Base-by-base conservation (phyloP, 2,329 filamentous ascomycete genomes). In the Colletotrichum sp. region DNA sequence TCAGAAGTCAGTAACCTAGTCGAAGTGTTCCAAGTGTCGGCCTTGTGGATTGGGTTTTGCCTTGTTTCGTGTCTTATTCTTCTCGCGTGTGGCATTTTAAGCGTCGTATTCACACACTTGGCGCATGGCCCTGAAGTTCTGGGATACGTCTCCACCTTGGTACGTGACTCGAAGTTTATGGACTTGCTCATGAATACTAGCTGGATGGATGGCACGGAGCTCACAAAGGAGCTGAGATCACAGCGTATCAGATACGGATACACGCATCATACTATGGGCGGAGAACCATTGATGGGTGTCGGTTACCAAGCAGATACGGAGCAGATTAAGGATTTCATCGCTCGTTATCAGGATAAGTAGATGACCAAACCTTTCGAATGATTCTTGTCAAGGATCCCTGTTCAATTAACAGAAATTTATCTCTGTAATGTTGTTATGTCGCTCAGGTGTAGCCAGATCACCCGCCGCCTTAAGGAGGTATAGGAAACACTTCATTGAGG, bases 111-210 rank as follows among this genome's bases (percentile, higher is more conserved):
- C 10, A 32, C 60, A 9, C 59, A 71, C 39, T 16, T 63, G 7
- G 39, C 59, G 0, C 24, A 13, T 12, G 69, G 59, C 10, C 69
- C 59, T 7, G 69, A 71, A 6, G 28, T 65, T 0, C 36, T 65
- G 21, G 69, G 69, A 6, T 71, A 71, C 4, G 69, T 64, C 26
- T 71, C 69, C 4, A 65, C 59, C 16, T 30, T 24, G 39, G 21
- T 71, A 2, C 69, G 59, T 7, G 39, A 71, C 16, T 65, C 59
- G n/a, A 39, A 18, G 30, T 71, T 36, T 30, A 44, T 65, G 15
- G 59, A 71, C 6, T 4, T 71, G 21, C 26, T 36, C 16, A 52
- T 21, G 7, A 57, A 67, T 15, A 55, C 62, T 1, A 59, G 63
- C 6, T 49, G 69, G 49, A n/a, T 72, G 49, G 62, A 67, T 24